Percentiles rank a stretch among this genome's conserved stretches.
These are phyloP conservation scores for Batkoa obscura DNA, from an alignment of 371 early-diverging fungal genomes.

Conservation along the genomic window DNA sequence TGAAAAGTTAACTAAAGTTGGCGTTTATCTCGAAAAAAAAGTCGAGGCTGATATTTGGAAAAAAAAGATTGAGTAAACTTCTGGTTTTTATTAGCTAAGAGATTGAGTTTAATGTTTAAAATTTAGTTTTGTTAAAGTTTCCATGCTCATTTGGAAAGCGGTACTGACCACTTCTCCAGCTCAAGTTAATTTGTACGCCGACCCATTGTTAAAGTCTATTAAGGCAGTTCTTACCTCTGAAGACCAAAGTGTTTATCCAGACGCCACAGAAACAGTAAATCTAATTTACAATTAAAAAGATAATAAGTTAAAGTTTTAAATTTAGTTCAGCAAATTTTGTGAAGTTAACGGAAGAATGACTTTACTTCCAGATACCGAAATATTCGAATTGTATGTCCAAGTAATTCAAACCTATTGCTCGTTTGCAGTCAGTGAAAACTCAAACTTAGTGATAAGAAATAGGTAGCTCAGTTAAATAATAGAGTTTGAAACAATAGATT, in stretches of 20 bases:
- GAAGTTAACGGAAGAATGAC: slow-evolving; percentile 3
- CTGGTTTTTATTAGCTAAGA: slow-evolving; percentile 6
- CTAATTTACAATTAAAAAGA: not conserved
- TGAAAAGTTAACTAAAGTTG: slow-evolving; percentile 81
- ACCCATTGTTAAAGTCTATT: slow-evolving; percentile 4
- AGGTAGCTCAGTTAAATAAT: slow-evolving; percentile 12
- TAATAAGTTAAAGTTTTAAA: not conserved
- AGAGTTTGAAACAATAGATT: not conserved
- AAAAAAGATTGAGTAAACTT: slow-evolving; percentile 31
- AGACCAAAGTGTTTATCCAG: not conserved
- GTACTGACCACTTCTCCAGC: slow-evolving; percentile 4
- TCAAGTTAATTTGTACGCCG: slow-evolving; percentile 6
- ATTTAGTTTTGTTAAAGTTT: slow-evolving; percentile 8
- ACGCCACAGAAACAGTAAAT: slow-evolving; percentile 4
- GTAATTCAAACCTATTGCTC: slow-evolving; percentile 36
- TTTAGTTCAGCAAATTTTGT: slow-evolving; percentile 4
- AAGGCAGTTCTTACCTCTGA: not conserved
- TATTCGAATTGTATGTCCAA: slow-evolving; percentile 32
- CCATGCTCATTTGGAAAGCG: slow-evolving; percentile 6
- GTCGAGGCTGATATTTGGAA: slow-evolving; percentile 44
- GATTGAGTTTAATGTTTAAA: not conserved
- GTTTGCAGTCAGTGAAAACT: slow-evolving; percentile 20
- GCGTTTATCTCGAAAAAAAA: slow-evolving; percentile 59
- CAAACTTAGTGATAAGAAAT: slow-evolving; percentile 17
- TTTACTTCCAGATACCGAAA: slow-evolving; percentile 32